Evolutionary conservation across 2,329 filamentous ascomycete species (phyloP), one percentile per base, ranked within the genome.

Genomic region (Ophiosphaerella herpotricha): DNA sequence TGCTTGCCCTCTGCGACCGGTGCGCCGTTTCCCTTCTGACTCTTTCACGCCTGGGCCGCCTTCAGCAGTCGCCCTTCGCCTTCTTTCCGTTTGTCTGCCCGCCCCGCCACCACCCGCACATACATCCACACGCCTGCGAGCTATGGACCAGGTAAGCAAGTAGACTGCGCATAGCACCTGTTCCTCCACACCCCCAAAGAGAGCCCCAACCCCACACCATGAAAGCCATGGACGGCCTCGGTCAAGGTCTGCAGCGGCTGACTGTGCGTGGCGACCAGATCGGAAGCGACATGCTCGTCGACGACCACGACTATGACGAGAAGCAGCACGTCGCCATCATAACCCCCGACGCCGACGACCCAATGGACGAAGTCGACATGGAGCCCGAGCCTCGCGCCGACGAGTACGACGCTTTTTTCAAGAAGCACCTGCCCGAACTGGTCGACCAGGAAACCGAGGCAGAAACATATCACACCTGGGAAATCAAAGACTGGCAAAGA

Each of bases 381-480:
- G 79, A 82, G 50, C 76, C 77, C 49, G 75, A 78, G 55, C 77
- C 78, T 47, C 74, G 77, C 62, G 84, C 84, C 60, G 79, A 85
- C 74, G 83, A 86, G 65, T 81, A 85, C 75, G 89, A 95, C 60
- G 88, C 89, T 42, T 96, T 97, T 84, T 89, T 88, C 78, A 86
- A 90, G 64, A 78, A 87, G 58, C 85, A 91, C 60, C 82, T 97
- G 51, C 85, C 86, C 9, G 85, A 87, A 46, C 78, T 91, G 40
- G 86, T 91, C 60, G 91, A 96, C 60, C 85, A 92, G 57, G 89
- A 91, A 67, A 87, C 88, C 31, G 82, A 93, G 57, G 87, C 87
- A 46, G 90, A 96, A 70, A 81, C 81, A 35, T 77, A 87, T 62
- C 74, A 89, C 74, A 96, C 91, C 65, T 99, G 94, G 94, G 85